phyloP scores from a whole-genome alignment of 169 alveolate species.

The Plasmodium fragile region DNA sequence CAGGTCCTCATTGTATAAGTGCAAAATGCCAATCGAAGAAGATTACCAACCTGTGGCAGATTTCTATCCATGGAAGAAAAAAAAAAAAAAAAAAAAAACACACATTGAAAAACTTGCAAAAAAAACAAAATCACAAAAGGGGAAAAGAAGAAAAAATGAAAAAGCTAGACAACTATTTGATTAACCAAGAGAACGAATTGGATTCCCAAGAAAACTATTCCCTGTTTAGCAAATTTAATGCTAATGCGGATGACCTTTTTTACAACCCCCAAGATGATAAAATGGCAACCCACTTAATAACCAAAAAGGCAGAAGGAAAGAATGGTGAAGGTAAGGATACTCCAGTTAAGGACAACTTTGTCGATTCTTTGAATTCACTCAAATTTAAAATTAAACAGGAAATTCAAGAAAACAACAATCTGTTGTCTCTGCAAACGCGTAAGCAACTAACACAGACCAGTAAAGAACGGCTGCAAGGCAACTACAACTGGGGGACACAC shows the following conservation, averaged over 20 bases:
- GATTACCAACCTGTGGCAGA: not conserved
- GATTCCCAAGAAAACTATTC: slow-evolving; percentile 58
- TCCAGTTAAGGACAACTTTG: not conserved
- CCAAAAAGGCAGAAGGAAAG: not conserved
- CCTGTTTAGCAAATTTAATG: slow-evolving; percentile 32
- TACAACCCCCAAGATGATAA: slow-evolving; percentile 4
- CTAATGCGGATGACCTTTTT: slow-evolving; percentile 17
- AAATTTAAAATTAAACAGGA: slow-evolving; percentile 63
- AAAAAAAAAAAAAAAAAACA: not conserved
- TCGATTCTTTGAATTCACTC: slow-evolving; percentile 37
- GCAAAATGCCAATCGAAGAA: not conserved
- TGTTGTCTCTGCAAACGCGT: slow-evolving; percentile 4
- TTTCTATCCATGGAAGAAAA: not conserved
- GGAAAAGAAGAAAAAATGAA: slow-evolving; percentile 42
- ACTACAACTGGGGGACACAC: no score
- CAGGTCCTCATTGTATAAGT: not conserved
- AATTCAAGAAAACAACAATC: slow-evolving; percentile 48
- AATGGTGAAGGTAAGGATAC: slow-evolving; percentile 4
- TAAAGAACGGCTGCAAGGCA: not conserved
- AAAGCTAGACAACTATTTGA: slow-evolving; percentile 32
- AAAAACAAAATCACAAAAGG: not conserved
- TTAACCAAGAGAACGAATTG: slow-evolving; percentile 52
- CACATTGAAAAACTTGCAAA: not conserved
- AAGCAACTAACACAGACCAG: not conserved
- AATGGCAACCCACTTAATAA: slow-evolving; percentile 1